These are phyloP conservation scores for Phialophora expanda DNA, from an alignment of 2,329 filamentous ascomycete species.

Conservation along the genomic window DNA sequence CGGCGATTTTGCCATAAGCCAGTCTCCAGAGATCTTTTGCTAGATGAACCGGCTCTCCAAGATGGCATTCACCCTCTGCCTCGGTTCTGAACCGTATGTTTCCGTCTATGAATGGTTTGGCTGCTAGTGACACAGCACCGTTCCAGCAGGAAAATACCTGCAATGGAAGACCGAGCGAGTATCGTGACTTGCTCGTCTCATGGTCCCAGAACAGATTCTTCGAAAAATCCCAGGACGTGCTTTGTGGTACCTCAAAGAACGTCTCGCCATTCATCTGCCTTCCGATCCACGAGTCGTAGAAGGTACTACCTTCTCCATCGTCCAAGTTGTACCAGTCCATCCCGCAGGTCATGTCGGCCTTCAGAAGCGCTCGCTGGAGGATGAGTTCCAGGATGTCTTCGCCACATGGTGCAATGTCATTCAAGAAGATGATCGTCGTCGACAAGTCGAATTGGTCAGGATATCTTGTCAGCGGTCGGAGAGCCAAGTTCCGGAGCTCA, in stretches of 20 bases:
- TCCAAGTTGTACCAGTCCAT: slow-evolving; percentile 61
- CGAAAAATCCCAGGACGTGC: slow-evolving; percentile 57
- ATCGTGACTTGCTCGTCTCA: slow-evolving; percentile 44
- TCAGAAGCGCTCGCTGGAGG: slow-evolving; percentile 54
- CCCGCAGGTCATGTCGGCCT: slow-evolving; percentile 62
- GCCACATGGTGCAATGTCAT: slow-evolving; percentile 59
- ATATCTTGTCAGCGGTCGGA: slow-evolving; percentile 52
- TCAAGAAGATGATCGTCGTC: slow-evolving; percentile 59
- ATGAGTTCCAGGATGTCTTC: slow-evolving; percentile 65
- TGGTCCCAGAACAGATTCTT: slow-evolving; percentile 63
- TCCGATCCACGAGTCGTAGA: slow-evolving; percentile 65
- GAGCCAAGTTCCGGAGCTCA: slow-evolving; percentile 59
- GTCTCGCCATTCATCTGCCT: slow-evolving; percentile 59
- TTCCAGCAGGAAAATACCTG: slow-evolving; percentile 69
- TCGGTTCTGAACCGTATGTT: slow-evolving; percentile 54
- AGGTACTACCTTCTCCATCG: slow-evolving; percentile 50
- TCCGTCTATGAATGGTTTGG: slow-evolving; percentile 53
- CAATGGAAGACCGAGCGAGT: slow-evolving; percentile 53
- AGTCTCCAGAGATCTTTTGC: slow-evolving; percentile 63
- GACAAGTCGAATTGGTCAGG: slow-evolving; percentile 42
- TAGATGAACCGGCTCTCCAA: slow-evolving; percentile 62
- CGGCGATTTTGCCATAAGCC: slow-evolving; percentile 60
- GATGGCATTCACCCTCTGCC: slow-evolving; percentile 54
- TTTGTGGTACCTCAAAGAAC: slow-evolving; percentile 60
- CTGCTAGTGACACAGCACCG: slow-evolving; percentile 58